Percentiles rank a stretch among this genome's conserved stretches.
Conservation (phyloP, 306 rosid genomes). For the Fragaria ananassa region DNA sequence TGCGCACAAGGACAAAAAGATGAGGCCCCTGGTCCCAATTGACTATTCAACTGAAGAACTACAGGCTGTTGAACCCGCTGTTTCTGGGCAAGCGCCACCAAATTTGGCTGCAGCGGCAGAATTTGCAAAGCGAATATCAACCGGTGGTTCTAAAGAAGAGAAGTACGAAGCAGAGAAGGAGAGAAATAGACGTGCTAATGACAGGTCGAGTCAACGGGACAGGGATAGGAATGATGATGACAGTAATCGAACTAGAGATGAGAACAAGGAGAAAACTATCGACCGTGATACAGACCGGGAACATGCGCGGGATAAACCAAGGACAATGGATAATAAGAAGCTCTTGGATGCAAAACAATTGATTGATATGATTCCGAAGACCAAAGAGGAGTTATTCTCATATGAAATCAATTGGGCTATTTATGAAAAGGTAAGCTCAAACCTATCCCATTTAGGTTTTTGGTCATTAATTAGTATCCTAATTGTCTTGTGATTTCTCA, state of each 20-base stretch:
- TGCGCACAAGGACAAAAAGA: slow-evolving; percentile 85
- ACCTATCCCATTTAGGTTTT: neutral
- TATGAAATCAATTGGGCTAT: slow-evolving; percentile 86
- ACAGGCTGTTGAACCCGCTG: slow-evolving; percentile 72
- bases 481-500: neutral
- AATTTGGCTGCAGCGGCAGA: slow-evolving; percentile 99
- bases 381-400: slow-evolving; percentile 93
- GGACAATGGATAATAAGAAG: slow-evolving; percentile 70
- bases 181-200: slow-evolving; percentile 70
- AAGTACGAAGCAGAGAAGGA: slow-evolving; percentile 70
- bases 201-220: slow-evolving; percentile 67
- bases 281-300: slow-evolving; percentile 65
- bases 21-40: slow-evolving; percentile 99
- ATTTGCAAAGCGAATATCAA: slow-evolving; percentile 87
- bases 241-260: slow-evolving; percentile 57
- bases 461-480: neutral
- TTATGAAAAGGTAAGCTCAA: slow-evolving; percentile 68
- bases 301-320: slow-evolving; percentile 55
- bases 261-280: slow-evolving; percentile 49
- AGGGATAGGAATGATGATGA: slow-evolving; percentile 72
- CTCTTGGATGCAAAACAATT: slow-evolving; percentile 86
- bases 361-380: slow-evolving; percentile 97
- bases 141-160: slow-evolving; percentile 71
- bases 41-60: slow-evolving; percentile 96
- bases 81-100: slow-evolving; percentile 63